phyloP scores from a whole-genome alignment of 148 eudicot genomes.

The Fallopia convolvulus region DNA sequence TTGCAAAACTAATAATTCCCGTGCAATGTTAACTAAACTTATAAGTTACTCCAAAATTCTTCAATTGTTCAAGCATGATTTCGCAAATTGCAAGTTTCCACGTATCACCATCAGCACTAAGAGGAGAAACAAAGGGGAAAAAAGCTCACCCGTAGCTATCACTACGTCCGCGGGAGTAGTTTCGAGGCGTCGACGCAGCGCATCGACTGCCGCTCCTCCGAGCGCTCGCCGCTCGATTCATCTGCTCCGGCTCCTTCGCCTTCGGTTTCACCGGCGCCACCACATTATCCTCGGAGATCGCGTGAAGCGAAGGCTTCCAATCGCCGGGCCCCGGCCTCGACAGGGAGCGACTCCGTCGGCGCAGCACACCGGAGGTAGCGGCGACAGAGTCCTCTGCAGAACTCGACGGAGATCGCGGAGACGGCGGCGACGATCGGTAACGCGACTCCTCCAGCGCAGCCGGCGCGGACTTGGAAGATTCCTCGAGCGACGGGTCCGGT shows the following conservation, averaged over 20 bases:
- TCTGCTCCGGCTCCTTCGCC: background rate
- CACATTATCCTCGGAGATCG: constrained; percentile 27
- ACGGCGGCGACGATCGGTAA: background rate
- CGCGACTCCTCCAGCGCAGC: background rate
- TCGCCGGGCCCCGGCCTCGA: constrained; percentile 1
- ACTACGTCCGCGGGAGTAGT: constrained; percentile 6
- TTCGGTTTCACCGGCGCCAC: constrained; percentile 11
- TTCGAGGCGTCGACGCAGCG: constrained; percentile 16
- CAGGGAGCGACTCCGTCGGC: background rate
- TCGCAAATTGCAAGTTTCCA: background rate
- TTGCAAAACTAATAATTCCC: too few species aligned
- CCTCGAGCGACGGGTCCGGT: background rate
- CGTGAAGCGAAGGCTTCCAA: constrained; percentile 22
- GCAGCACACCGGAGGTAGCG: background rate
- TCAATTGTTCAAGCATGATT: background rate
- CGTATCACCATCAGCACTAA: background rate
- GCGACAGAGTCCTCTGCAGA: background rate
- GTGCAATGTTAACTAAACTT: too few species aligned
- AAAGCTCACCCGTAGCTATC: constrained; percentile 10
- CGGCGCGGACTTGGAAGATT: background rate
- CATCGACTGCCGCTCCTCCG: constrained; percentile 24
- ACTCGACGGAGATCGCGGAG: background rate
- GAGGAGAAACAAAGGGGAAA: background rate
- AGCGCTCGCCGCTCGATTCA: constrained; percentile 3
- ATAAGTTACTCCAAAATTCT: too few species aligned